phyloP scores from a whole-genome alignment of 2,329 filamentous ascomycete genomes.

The Bipolaris bicolor region DNA sequence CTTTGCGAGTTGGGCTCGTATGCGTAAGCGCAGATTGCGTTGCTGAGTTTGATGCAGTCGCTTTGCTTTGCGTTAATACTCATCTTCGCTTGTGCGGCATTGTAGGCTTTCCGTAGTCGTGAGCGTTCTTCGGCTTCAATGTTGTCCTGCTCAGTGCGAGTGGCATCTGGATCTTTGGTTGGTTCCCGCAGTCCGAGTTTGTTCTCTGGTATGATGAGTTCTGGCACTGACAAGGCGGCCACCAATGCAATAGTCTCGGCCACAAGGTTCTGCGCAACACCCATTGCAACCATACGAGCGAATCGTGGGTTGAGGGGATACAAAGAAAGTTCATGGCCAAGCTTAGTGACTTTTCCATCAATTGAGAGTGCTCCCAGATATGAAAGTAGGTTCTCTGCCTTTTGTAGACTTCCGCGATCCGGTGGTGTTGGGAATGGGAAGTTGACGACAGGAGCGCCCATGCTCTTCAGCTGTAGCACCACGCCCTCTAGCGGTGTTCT shows the following conservation, averaged over 20 bases:
- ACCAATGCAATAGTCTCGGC: slow-evolving; percentile 88
- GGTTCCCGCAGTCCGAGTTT: slow-evolving; percentile 70
- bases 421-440: slow-evolving; percentile 97
- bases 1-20: slow-evolving; percentile 57
- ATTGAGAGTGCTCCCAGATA: slow-evolving; percentile 82
- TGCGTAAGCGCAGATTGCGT: slow-evolving; percentile 83
- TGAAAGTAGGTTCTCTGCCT: slow-evolving; percentile 83
- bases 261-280: slow-evolving; percentile 79
- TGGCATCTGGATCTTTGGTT: slow-evolving; percentile 51
- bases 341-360: slow-evolving; percentile 75
- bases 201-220: slow-evolving; percentile 83
- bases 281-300: slow-evolving; percentile 88
- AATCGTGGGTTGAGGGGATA: slow-evolving; percentile 93
- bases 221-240: slow-evolving; percentile 83
- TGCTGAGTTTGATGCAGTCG: slow-evolving; percentile 89
- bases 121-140: slow-evolving; percentile 73
- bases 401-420: slow-evolving; percentile 73
- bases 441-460: slow-evolving; percentile 89
- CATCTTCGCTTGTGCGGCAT: slow-evolving; percentile 78
- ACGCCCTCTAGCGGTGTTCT: slow-evolving; percentile 89
- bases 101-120: slow-evolving; percentile 67
- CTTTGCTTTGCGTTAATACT: slow-evolving; percentile 76
- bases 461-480: slow-evolving; percentile 90
- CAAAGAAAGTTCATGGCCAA: slow-evolving; percentile 81
- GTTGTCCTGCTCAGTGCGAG: slow-evolving; percentile 69